Base-by-base conservation (phyloP, 1,284 basidiomycete species). In the Cutaneotrichosporon mucoides region DNA sequence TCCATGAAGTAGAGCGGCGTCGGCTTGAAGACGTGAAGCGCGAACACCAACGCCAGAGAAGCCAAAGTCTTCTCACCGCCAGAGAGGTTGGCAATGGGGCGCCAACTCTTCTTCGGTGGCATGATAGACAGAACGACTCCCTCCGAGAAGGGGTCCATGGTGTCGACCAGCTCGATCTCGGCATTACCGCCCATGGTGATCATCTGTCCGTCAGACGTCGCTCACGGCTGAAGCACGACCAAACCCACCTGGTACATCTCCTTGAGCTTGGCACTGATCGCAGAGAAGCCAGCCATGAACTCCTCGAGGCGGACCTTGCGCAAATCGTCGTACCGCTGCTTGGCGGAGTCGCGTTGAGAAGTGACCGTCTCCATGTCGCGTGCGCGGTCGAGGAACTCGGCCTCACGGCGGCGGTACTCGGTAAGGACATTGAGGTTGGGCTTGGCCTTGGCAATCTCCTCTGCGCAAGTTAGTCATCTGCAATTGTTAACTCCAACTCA, bases 41-140 rank as follows among this genome's bases (percentile, higher is more conserved):
- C 94, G 70, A 98, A 98, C 36, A 99, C 95, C 10, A 99, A 83
- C 0, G 95, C 94, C 13, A 99, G 82, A 10, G 92, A 96, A 67
- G 92, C 94, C 62, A 97, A 79, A 0, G 94, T 98, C 91, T 95
- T 95, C 80, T 99, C 96, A 52, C 96, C 95, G 38, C 95, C 95
- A 2, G 93, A 97, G 50, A 99, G 79, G 78, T 99, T 98, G 35
- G 91, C 94, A 56, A 99, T 99, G 65, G 96, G 95, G 76, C 92
- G 91, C 94, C 95, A 98, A 73, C 90, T 95, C 84, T 98, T 99
- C 83, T 99, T 99, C 0, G 96, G 96, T 5, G 96, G 95, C 95
- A 99, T 99, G 64, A 99, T 76, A 36, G 71, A 73, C 10, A 76
- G 61, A 6, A 75, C 73, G 24, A 76, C 73, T 55, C 75, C 75